These are phyloP conservation scores for Hordeum vulgare DNA, from an alignment of 176 grass and related monocot genomes.

Conservation along the genomic window DNA sequence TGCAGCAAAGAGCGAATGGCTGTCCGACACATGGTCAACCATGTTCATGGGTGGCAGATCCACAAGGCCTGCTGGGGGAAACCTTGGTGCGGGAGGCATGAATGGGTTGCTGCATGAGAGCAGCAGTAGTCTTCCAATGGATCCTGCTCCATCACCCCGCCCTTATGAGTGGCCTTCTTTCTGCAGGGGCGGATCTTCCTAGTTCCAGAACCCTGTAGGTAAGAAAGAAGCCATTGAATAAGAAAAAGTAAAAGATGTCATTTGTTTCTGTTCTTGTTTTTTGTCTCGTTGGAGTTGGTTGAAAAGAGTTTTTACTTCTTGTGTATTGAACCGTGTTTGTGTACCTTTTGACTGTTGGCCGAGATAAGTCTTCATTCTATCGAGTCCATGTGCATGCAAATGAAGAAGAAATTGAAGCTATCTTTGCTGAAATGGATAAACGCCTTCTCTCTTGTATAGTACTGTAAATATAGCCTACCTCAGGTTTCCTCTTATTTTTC, in stretches of 20 bases:
- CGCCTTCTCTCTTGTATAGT: not conserved
- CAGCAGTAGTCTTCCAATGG: constrained; percentile 27
- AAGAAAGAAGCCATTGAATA: constrained; percentile 45
- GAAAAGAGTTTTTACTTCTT: constrained; percentile 42
- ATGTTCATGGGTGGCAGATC: constrained; percentile 91
- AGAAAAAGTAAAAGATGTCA: constrained; percentile 42
- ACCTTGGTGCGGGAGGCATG: constrained; percentile 25
- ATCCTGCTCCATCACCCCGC: constrained; percentile 34
- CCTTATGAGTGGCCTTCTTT: constrained; percentile 66
- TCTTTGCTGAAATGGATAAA: constrained; percentile 19
- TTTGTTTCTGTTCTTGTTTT: constrained; percentile 42
- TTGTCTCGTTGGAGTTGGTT: constrained; percentile 59
- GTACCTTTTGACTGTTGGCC: constrained; percentile 50
- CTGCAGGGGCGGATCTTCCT: constrained; percentile 62
- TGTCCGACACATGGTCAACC: constrained; percentile 93
- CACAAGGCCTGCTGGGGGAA: constrained; percentile 27
- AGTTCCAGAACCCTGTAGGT: constrained; percentile 46
- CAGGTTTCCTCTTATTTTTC: no score
- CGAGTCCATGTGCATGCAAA: constrained; percentile 37
- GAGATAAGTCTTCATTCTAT: constrained; percentile 46
- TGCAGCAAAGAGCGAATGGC: constrained; percentile 39
- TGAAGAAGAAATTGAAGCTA: constrained; percentile 23
- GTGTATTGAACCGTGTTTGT: constrained; percentile 48
- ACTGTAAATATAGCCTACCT: no score
- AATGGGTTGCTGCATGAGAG: constrained; percentile 53